Percentiles rank a stretch among this genome's conserved stretches.
These are phyloP conservation scores for Camellia japonica DNA, from an alignment of 148 eudicot genomes.

Conservation along the genomic window DNA sequence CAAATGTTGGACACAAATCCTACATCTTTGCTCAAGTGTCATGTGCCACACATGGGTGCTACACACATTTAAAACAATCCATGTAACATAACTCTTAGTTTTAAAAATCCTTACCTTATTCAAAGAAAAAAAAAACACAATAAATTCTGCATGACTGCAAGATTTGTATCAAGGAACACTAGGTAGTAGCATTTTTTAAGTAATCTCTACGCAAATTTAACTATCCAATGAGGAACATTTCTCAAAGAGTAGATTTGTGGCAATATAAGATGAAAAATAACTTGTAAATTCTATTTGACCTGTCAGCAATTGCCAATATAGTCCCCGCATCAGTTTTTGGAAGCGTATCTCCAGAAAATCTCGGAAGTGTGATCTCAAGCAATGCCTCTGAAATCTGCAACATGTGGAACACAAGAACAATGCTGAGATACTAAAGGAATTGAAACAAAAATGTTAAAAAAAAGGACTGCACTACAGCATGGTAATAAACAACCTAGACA, in stretches of 20 bases:
- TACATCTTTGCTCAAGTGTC: no score
- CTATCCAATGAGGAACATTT: no score
- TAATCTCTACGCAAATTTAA: neutral
- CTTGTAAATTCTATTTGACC: slow-evolving; percentile 33
- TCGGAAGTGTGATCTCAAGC: slow-evolving; percentile 91
- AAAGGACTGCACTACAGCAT: neutral
- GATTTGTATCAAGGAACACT: neutral
- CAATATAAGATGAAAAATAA: slow-evolving; percentile 1
- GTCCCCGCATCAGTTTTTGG: slow-evolving; percentile 84
- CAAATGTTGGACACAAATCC: no score
- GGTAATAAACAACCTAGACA: slow-evolving; percentile 3
- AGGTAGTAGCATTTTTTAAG: neutral
- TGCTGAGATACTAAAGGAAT: neutral
- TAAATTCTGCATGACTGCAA: neutral
- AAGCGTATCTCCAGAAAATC: slow-evolving; percentile 85
- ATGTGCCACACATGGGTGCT: no score
- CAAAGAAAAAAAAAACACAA: no score
- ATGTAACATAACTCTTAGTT: no score
- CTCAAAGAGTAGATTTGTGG: neutral
- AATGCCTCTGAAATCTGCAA: slow-evolving; percentile 87
- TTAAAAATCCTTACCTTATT: neutral
- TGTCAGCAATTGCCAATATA: slow-evolving; percentile 81
- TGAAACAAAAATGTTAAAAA: neutral
- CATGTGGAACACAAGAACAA: neutral
- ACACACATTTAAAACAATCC: no score